These are phyloP conservation scores for Globisporangium viniferum DNA, from an alignment of 352 stramenopile genomes.

Conservation along the genomic window DNA sequence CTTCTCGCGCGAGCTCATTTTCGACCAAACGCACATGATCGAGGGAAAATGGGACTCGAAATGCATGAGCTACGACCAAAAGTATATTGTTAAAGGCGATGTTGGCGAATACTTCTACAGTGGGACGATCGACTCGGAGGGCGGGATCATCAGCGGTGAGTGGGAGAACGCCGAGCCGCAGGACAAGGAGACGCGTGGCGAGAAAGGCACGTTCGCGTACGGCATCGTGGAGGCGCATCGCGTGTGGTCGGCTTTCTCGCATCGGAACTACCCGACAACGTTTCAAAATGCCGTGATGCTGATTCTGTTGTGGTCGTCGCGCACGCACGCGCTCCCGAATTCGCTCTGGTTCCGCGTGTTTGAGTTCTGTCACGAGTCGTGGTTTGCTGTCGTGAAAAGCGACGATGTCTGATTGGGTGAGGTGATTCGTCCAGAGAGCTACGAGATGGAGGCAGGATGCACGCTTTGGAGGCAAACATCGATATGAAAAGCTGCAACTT, in stretches of 20 bases:
- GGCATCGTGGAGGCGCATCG: slow-evolving; percentile 37
- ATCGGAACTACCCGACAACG: slow-evolving; percentile 35
- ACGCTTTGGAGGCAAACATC: background rate
- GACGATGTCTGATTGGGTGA: background rate
- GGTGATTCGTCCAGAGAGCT: background rate
- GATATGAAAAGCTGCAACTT: background rate
- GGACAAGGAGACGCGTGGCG: slow-evolving; percentile 25
- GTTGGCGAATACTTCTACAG: slow-evolving; percentile 55
- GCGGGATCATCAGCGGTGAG: slow-evolving; percentile 36
- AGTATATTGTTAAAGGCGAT: slow-evolving; percentile 61
- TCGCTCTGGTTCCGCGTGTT: slow-evolving; percentile 54
- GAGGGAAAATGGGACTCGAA: slow-evolving; percentile 36
- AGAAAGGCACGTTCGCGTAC: slow-evolving; percentile 60
- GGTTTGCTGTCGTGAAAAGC: slow-evolving; percentile 30
- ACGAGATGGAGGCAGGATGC: background rate
- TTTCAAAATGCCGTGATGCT: slow-evolving; percentile 38
- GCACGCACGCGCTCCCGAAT: slow-evolving; percentile 35
- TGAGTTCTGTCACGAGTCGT: slow-evolving; percentile 50
- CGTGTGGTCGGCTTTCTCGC: slow-evolving; percentile 45
- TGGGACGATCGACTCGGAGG: slow-evolving; percentile 33
- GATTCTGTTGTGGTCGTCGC: slow-evolving; percentile 45
- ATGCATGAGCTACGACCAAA: slow-evolving; percentile 40
- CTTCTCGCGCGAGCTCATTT: slow-evolving; percentile 50
- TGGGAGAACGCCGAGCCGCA: slow-evolving; percentile 51
- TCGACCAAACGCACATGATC: slow-evolving; percentile 43